Evolutionary conservation across 2,329 filamentous ascomycete species (phyloP).

Genomic region (Apiospora malaysiana): DNA sequence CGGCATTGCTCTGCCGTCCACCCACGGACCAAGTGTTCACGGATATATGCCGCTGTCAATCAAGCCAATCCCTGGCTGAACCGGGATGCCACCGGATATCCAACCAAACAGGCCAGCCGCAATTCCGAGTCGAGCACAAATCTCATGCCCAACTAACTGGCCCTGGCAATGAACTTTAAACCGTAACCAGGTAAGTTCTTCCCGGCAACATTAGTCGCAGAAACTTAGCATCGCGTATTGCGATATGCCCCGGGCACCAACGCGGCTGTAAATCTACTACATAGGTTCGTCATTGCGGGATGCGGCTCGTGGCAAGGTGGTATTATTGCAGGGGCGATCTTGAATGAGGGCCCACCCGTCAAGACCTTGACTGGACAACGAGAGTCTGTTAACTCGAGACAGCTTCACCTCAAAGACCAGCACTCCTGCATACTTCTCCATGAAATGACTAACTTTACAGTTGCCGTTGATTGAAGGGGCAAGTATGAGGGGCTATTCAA

Average conservation of each 20-base stretch:
- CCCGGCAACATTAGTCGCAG: not conserved
- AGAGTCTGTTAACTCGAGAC: not conserved
- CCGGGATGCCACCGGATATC: slow-evolving; percentile 2
- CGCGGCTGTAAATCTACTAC: not conserved
- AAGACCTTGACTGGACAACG: not conserved
- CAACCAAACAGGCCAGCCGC: not conserved
- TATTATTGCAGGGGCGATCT: slow-evolving; percentile 10
- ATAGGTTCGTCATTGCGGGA: not conserved
- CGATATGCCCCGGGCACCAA: not conserved
- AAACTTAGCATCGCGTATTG: not conserved
- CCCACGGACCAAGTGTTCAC: slow-evolving; percentile 15
- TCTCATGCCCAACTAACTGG: not conserved
- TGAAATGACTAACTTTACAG: not conserved
- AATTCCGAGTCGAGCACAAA: not conserved
- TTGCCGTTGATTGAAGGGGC: not conserved
- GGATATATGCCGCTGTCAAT: slow-evolving; percentile 17
- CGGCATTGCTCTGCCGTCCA: slow-evolving; percentile 2
- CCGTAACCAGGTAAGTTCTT: not conserved
- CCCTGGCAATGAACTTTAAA: not conserved
- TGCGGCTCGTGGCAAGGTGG: slow-evolving; percentile 2
- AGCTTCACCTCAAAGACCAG: not conserved
- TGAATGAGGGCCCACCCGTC: not conserved
- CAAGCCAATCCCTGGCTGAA: not conserved
- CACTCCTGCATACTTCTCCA: not conserved
- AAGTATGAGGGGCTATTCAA: not conserved